Evolutionary conservation across 2,329 filamentous ascomycete species (phyloP), one percentile per base, ranked within the genome.

Genomic region (Paecilomyces fulvus): DNA sequence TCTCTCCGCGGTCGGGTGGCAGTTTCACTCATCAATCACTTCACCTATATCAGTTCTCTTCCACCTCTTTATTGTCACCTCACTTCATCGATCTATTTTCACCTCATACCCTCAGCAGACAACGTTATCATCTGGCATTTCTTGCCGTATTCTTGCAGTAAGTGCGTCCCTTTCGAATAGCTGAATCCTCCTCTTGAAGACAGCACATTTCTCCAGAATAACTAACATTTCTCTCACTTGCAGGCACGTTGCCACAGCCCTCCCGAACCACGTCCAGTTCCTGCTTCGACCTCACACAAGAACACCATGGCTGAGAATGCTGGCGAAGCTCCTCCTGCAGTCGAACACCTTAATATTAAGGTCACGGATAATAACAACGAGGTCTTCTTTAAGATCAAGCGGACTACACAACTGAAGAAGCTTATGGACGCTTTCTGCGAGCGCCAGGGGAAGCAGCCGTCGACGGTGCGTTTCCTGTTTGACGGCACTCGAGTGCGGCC

Each of bases 341-440:
- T 79, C 30, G 92, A 97, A 77, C 94, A 99, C 75, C 80, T 99
- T 4, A 99, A 99, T 78, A 97, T 99, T 78, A 99, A 99, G 74
- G 94, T 99, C 12, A 97, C 94, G 0, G 94, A 99, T 67, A 96
- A 95, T 79, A 96, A 96, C 79, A 99, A 99, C 73, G 94, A 99
- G 73, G 92, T 99, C 67, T 99, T 97, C 75, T 99, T 99, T 81
- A 99, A 99, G 81, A 99, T 99, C 79, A 99, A 99, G 86, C 85
- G 92, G 37, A 91, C 88, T 21, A 99, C 94, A 0, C 89, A 91
- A 73, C 83, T 99, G 1, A 94, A 96, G 78, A 99, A 99, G 80
- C 81, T 99, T 55, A 99, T 99, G 94, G 88, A 90, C 60, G 94
- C 94, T 20, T 99, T 97, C 74, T 99, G 94, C 75, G 92, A 97